These are phyloP conservation scores for Primulina tabacum DNA, from an alignment of 257 asterid genomes.

Conservation along the genomic window DNA sequence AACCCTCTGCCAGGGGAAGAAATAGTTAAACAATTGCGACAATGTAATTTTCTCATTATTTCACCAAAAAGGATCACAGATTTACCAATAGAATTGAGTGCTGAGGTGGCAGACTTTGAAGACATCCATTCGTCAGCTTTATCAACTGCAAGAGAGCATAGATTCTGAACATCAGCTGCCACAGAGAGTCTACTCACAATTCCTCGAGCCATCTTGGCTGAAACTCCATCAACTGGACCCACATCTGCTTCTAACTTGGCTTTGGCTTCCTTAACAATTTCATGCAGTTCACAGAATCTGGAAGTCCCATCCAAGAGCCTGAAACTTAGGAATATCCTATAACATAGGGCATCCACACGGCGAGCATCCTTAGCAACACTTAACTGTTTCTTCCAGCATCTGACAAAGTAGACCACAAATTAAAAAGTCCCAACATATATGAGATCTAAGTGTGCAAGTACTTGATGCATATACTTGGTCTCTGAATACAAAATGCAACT, in stretches of 20 bases:
- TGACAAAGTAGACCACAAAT: slow-evolving; percentile 31
- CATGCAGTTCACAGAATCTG: slow-evolving; percentile 73
- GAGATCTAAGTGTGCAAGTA: neutral
- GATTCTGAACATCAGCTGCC: slow-evolving; percentile 68
- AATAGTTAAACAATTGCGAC: slow-evolving; percentile 19
- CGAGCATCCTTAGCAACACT: slow-evolving; percentile 85
- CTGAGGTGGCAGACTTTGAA: slow-evolving; percentile 32
- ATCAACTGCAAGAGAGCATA: slow-evolving; percentile 78
- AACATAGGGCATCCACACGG: slow-evolving; percentile 71
- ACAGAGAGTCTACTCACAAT: slow-evolving; percentile 81
- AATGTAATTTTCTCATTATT: slow-evolving; percentile 19
- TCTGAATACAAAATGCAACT: neutral
- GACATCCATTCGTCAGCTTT: slow-evolving; percentile 68
- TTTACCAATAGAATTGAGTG: slow-evolving; percentile 46
- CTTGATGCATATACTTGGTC: neutral
- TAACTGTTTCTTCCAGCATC: slow-evolving; percentile 90
- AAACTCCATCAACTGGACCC: slow-evolving; percentile 80
- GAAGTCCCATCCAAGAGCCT: slow-evolving; percentile 81
- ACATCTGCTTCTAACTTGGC: slow-evolving; percentile 78
- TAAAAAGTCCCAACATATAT: neutral
- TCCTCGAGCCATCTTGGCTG: slow-evolving; percentile 88
- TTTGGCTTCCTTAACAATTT: slow-evolving; percentile 69
- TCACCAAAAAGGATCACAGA: slow-evolving; percentile 18
- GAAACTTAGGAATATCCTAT: slow-evolving; percentile 72
- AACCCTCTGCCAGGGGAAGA: slow-evolving; percentile 56